These are phyloP conservation scores for Mycena albidolilacea DNA, from an alignment of 768 basidiomycete species.

Conservation along the genomic window DNA sequence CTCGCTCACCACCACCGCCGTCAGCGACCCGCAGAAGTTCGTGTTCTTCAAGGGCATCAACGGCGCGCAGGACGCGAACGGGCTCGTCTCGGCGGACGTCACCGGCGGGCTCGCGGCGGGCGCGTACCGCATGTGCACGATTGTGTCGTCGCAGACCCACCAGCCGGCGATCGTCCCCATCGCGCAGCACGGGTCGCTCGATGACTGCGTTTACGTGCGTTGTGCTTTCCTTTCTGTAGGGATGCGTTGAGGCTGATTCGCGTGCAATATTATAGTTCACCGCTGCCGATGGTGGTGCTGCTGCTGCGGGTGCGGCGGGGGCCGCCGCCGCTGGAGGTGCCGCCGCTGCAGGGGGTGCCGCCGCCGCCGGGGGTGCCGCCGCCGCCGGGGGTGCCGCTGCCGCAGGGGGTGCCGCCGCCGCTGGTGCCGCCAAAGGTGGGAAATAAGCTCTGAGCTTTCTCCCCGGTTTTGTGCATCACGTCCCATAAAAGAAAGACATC, in stretches of 20 bases:
- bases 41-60: constrained; percentile 77
- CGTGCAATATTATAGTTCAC: constrained; percentile 7
- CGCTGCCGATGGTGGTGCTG: constrained; percentile 10
- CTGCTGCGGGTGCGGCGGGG: constrained; percentile 19
- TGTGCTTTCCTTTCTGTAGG: no score
- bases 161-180: constrained; percentile 63
- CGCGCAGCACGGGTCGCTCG: constrained; percentile 66
- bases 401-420: constrained; percentile 9
- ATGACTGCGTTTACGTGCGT: constrained; percentile 61
- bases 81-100: constrained; percentile 50
- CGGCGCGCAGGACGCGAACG: constrained; percentile 39
- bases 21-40: constrained; percentile 54
- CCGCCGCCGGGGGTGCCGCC: constrained; percentile 27
- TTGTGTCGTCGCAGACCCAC: constrained; percentile 66
- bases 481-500: neutral
- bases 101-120: constrained; percentile 69
- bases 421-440: neutral
- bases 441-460: neutral
- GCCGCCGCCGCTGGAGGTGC: constrained; percentile 10
- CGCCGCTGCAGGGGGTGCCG: neutral
- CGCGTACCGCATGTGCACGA: constrained; percentile 69
- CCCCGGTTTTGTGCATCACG: constrained; percentile 7
- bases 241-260: no score
- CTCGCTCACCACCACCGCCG: neutral
- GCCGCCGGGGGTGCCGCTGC: constrained; percentile 4